Evolutionary conservation across 2,329 filamentous ascomycete species (phyloP), one percentile per base, ranked within the genome.

Genomic region (Stemphylium vesicarium): DNA sequence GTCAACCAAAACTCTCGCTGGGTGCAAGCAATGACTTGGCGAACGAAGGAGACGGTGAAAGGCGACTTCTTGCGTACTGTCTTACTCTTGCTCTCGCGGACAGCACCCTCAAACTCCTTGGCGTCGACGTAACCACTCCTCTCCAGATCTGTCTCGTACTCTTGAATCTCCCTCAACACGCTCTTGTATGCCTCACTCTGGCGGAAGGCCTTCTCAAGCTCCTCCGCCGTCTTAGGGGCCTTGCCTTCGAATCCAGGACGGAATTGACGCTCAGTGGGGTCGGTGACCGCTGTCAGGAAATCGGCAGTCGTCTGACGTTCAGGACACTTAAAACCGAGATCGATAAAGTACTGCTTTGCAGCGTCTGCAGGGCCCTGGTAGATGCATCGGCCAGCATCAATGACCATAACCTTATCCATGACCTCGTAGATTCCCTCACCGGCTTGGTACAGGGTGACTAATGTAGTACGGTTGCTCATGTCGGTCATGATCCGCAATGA

Each of bases 401-500:
- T 90, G 16, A 93, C 85, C 45, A 93, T 74, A 2, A 93, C 90
- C 74, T 93, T 93, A 71, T 95, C 90, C 83, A 93, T 90, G 29
- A 89, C 79, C 59, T 87, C 81, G 66, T 89, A 90, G 56, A 90
- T 88, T 18, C 84, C 84, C 69, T 90, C 86, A 49, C 86, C 85
- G 1, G 87, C 87, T 71, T 90, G 88, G 71, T 91, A 91, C 0
- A 91, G 79, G 0, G 88, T 90, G 1, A 89, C 88, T 13, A 89
- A 80, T 0, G 86, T 89, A 0, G 88, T 90, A 7, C 87, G 84
- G 62, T 90, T 85, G 67, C 84, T 87, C 57, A 92, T 84, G 57
- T 92, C 88, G 3, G 91, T 93, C 85, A 92, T 90, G 54, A 92
- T 87, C 2, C 91, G 87, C 1, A 96, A 80, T 1, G 88, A 90